Evolutionary conservation across 371 early-diverging fungal genomes (phyloP), one percentile per base, ranked within the genome.

Genomic region (Phascolomyces articulosus): DNA sequence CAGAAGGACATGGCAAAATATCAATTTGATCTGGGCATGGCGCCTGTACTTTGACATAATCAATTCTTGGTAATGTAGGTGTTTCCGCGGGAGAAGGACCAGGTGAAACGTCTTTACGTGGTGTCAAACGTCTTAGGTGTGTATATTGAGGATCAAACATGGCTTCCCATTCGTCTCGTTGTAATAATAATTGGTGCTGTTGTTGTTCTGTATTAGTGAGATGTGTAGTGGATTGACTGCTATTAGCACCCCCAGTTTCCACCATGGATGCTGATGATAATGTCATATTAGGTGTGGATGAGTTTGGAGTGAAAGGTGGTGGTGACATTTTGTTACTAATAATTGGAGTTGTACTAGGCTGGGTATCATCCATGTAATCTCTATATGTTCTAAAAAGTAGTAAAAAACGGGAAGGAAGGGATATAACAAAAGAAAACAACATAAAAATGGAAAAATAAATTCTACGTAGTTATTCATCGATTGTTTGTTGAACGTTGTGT

Each of bases 111-210:
- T 57, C 34, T 31, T 40, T 40, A 26, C 40, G 57, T 20, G 44
- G 15, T 18, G 44, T 6, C 18, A 57, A 18, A 10, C 34, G 57
- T 16, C 57, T 18, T n/a, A 57, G n/a, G n/a, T 38, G 57, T 38
- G 57, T 40, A 27, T 47, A 68, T 20, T 63, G 68, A 11, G 68
- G 64, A 18, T 63, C 64, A 48, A 68, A 68, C 54, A 63, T 57
- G 27, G 55, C 61, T 44, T 68, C 68, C 68, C 68, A 68, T 21
- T 65, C 65, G 21, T 62, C 63, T 9, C 24, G 57, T 21, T 57
- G n/a, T n/a, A n/a, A n/a, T n/a, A n/a, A n/a, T n/a, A n/a, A n/a
- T n/a, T n/a, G n/a, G n/a, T n/a, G n/a, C n/a, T n/a, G 51, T 23
- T 44, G 44, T 16, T 55, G 55, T 18, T 34, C 34, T 0, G 40